Evolutionary conservation across 2,329 filamentous ascomycete species (phyloP), one percentile per base, ranked within the genome.

Genomic region (Alternaria triticina): DNA sequence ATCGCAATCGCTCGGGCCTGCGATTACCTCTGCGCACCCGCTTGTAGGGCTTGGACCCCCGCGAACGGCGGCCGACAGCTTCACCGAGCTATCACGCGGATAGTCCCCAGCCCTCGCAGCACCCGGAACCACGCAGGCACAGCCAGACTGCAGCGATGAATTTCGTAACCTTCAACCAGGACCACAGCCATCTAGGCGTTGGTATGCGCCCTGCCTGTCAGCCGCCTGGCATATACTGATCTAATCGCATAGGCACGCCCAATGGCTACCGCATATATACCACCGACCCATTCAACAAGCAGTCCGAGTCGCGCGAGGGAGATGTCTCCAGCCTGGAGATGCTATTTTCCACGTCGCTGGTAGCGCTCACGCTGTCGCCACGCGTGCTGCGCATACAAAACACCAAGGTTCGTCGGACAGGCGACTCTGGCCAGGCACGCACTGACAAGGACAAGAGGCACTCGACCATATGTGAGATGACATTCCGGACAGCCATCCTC

Each of bases 81-180:
- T 43, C 68, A 47, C 25, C 49, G 11, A 51, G 51, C 54, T 63
- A 59, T 57, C 60, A 52, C 30, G 30, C 59, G 54, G 47, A 51
- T 46, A 65, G 54, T 64, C 57, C 44, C 54, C 54, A 63, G 28
- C 47, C 50, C 50, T 57, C 36, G 50, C 47, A 43, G 47, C n/a
- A 56, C 55, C 15, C 40, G 17, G 50, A 63, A 20, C 65, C 54
- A 17, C 55, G 47, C 55, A 43, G 36, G 17, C 61, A 23, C 54
- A 49, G 45, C 74, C 71, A 66, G 49, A 73, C 70, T 66, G 61
- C 89, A 52, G 71, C 71, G 46, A 93, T 98, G 85, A 99, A 99
- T 82, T 99, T 97, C 83, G 93, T 99, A 75, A 97, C 95, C 45
- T 99, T 98, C 83, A 99, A 99, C 82, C 96, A 99, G 85, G 96